These are phyloP conservation scores for Lachnellula willkommii DNA, from an alignment of 2,329 filamentous ascomycete species.

Conservation along the genomic window DNA sequence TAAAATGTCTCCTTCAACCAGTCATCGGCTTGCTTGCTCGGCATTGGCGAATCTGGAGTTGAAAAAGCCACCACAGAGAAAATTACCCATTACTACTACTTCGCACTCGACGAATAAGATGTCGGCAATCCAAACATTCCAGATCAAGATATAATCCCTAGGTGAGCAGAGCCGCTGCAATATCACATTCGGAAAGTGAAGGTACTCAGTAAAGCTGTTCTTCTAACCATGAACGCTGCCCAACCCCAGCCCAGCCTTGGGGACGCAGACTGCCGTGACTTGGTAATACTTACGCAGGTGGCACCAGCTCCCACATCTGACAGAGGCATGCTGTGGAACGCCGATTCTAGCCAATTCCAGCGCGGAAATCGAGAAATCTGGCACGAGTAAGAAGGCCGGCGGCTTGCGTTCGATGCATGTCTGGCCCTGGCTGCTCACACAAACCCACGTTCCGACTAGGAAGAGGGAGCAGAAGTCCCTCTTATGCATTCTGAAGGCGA, in stretches of 20 bases:
- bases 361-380: slow-evolving; percentile 12
- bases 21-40: not conserved
- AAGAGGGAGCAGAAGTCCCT: not conserved
- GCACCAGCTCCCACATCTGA: slow-evolving; percentile 7
- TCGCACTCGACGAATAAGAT: not conserved
- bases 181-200: not conserved
- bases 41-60: not conserved
- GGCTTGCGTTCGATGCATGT: not conserved
- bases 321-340: slow-evolving; percentile 14
- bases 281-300: not conserved
- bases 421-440: not conserved
- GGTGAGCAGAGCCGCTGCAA: slow-evolving; percentile 4
- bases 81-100: not conserved
- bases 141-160: slow-evolving; percentile 1
- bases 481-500: not conserved
- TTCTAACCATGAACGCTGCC: not conserved
- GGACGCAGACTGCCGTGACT: slow-evolving; percentile 13
- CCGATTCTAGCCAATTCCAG: not conserved
- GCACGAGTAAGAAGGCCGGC: slow-evolving; percentile 4
- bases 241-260: slow-evolving; percentile 4
- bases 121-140: not conserved
- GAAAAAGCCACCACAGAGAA: slow-evolving; percentile 1
- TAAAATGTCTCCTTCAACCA: slow-evolving; percentile 4
- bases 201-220: not conserved
- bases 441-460: not conserved